Base-by-base conservation (phyloP, 768 basidiomycete genomes). In the Termitomyces sp. region DNA sequence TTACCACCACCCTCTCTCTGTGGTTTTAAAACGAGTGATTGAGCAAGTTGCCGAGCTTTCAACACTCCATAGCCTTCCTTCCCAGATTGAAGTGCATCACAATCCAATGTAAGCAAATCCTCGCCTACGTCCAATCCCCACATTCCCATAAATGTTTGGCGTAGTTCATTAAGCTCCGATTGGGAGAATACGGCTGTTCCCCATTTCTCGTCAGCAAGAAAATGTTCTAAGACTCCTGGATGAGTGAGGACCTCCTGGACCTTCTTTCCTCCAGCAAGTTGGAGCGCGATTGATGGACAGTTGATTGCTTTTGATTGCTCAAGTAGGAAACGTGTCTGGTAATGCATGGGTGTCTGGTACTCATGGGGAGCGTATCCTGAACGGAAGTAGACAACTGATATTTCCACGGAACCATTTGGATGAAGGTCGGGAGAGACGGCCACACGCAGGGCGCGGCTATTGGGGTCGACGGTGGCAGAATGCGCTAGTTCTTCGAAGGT, bases 1-100 rank as follows among this genome's bases (percentile, higher is more conserved):
- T 98, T 97, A 8, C 96, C 96, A 0, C 96, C 96, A 2, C 96
- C 96, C 75, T 99, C 96, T n/a, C 95, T 81, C 69, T 98, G 96
- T 0, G 96, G 96, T 70, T 99, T 99, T 49, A 99, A 79, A 2
- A 98, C 96, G 28, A 94, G 82, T 6, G 77, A 73, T 6, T 72
- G 67, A 0, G 85, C 78, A 14, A 74, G 61, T 10, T 71, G 69
- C 20, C 78, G 75, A 0, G 91, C 90, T 46, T 78, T 74, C 26
- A 66, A 63, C n/a, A 86, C 76, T 6, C 81, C 81, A 46, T 70
- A 68, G 2, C 66, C 62, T 62, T 78, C 76, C 26, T 57, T 59
- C 1, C 70, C 74, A 24, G 68, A 59, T 28, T 40, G 56, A 30
- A 61, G 54, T 11, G 72, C 63, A 32, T 64, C 62, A 20, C 38